Base-by-base conservation (phyloP, 164 flowering plant genomes). In the Vitis labrusca region DNA sequence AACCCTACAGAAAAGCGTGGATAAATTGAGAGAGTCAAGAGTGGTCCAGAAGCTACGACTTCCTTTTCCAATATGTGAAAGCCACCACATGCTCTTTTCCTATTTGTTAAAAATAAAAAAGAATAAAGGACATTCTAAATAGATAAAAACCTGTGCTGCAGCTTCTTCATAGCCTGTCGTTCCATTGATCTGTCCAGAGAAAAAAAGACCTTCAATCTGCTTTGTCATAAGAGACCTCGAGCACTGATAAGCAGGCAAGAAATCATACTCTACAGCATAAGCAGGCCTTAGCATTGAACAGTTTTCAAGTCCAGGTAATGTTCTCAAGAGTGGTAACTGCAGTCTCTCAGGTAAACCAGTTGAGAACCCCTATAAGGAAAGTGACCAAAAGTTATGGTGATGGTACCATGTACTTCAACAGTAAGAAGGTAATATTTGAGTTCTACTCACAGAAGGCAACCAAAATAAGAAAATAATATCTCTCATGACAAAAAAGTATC, bases 151-250 rank as follows among this genome's bases (percentile, higher is more conserved):
- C 94, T 94, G 99, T n/a, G 97, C 91, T 74, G 99, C 97, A 80
- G 99, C 99, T 81, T 94, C 99, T 82, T 94, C 99, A 76, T 92
- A 94, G 71, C 99, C 97, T 51, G 99, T 94, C 44, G 99, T 94
- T 66, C 97, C 99, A 86, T 94, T 94, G 83, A 94, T 92, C 79
- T 94, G 99, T 73, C 99, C 99, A 74, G 99, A 94, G 78, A 94
- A 94, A 83, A 92, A 94, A 66, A 94, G 93, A 10, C 97, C 99
- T 71, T 88, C 90, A 53, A 92, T 75, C 75, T 78, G 90, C 77
- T 94, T 94, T 9, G 97, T 94, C 97, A 94, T 94, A 44, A 94
- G 92, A 73, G 97, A 89, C 66, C 97, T 89, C 16, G 89, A 83
- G 69, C 97, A 92, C 77, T 94, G 99, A 82, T 91, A 74, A 73